These are phyloP conservation scores for Rosa persica DNA, from an alignment of 306 rosid genomes.

Conservation along the genomic window DNA sequence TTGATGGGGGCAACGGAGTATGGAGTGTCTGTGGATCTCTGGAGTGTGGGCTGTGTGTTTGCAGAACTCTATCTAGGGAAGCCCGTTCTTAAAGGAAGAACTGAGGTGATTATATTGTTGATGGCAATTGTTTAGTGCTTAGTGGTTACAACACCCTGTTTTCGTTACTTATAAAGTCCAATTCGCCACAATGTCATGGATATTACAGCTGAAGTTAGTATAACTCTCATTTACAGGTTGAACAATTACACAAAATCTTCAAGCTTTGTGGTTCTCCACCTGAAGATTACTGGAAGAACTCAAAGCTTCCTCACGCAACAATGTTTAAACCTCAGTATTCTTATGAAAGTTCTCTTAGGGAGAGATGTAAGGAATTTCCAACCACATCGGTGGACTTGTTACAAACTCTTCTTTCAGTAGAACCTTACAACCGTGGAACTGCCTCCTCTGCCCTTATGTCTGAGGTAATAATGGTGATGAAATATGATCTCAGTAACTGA, in stretches of 20 bases:
- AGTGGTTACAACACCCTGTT: background rate
- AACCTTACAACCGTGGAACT: slow-evolving; percentile 71
- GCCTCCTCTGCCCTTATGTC: slow-evolving; percentile 88
- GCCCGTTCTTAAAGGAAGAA: slow-evolving; percentile 94
- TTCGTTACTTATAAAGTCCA: background rate
- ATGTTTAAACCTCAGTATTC: slow-evolving; percentile 83
- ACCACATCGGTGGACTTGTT: slow-evolving; percentile 53
- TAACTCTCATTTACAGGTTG: slow-evolving; percentile 53
- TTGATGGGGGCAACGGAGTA: slow-evolving; percentile 91
- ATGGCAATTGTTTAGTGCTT: background rate
- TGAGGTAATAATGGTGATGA: slow-evolving; percentile 53
- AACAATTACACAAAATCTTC: slow-evolving; percentile 90
- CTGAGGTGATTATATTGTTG: slow-evolving; percentile 56
- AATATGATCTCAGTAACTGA: background rate
- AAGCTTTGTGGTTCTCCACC: slow-evolving; percentile 93
- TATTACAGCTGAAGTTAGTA: background rate
- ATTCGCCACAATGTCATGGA: background rate
- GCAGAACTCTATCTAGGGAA: slow-evolving; percentile 79
- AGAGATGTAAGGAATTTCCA: slow-evolving; percentile 66
- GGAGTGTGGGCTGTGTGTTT: slow-evolving; percentile 98
- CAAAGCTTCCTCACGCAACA: slow-evolving; percentile 81
- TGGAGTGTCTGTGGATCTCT: slow-evolving; percentile 83
- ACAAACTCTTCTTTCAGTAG: slow-evolving; percentile 73
- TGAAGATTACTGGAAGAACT: slow-evolving; percentile 82
- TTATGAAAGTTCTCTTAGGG: slow-evolving; percentile 64